These are phyloP conservation scores for Pinus tabuliformis DNA, from an alignment of 75 land plant species.

Conservation along the genomic window DNA sequence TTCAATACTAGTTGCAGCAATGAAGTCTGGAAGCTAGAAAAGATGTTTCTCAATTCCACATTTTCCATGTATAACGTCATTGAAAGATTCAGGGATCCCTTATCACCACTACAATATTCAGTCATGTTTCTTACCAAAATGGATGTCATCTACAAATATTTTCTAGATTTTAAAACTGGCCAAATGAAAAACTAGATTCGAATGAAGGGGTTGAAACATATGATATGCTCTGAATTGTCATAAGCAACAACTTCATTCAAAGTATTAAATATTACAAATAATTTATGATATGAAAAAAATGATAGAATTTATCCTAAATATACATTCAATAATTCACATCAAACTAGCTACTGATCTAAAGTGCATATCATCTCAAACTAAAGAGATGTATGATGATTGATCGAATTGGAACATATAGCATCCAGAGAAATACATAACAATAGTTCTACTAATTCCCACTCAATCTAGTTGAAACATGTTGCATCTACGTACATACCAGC, in stretches of 20 bases:
- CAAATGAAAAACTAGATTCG: slow-evolving; percentile 9
- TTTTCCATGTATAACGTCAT: slow-evolving; percentile 81
- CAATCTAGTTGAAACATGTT: slow-evolving; percentile 24
- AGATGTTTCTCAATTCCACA: slow-evolving; percentile 99
- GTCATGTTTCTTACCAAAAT: not conserved
- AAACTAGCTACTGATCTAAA: not conserved
- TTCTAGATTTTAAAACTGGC: not conserved
- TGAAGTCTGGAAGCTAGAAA: slow-evolving; percentile 98
- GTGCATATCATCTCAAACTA: not conserved
- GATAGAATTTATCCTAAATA: not conserved
- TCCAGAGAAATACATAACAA: no score
- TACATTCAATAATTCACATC: not conserved
- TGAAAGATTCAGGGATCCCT: not conserved
- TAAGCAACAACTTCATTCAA: slow-evolving; percentile 33
- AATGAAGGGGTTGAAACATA: slow-evolving; percentile 24
- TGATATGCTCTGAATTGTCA: slow-evolving; percentile 34
- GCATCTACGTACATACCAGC: slow-evolving; percentile 70
- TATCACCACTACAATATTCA: slow-evolving; percentile 2
- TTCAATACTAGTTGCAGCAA: slow-evolving; percentile 97
- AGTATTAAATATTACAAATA: not conserved
- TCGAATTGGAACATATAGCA: not conserved
- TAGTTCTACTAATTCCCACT: slow-evolving; percentile 23
- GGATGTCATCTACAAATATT: not conserved
- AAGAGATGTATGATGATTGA: not conserved
- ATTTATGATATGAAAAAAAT: not conserved